Evolutionary conservation across 2,329 filamentous ascomycete species (phyloP), one percentile per base, ranked within the genome.

Genomic region (Fusarium tupiense): DNA sequence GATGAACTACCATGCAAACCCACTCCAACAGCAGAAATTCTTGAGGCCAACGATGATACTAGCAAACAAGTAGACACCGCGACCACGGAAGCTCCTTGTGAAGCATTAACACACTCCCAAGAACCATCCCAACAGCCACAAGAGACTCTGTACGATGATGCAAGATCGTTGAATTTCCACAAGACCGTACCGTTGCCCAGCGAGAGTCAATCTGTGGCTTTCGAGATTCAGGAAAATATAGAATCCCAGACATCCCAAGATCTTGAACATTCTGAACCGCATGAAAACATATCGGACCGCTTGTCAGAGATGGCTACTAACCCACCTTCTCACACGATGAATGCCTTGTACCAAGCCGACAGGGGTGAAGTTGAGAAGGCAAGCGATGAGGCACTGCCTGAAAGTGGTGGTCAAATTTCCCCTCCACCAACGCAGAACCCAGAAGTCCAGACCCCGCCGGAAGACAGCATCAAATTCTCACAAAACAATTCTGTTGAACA

Each of bases 371-470:
- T 54, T 16, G 40, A 37, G 29, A 68, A 65, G 47, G n/a, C 58
- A 62, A 60, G 61, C 61, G 50, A 43, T 17, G 50, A 56, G 54
- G 58, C 50, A 61, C 67, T 70, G 59, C 44, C 61, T 65, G 59
- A 53, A 59, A 59, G 60, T 31, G 64, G 58, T 59, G 73, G 69
- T 20, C 74, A 76, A 56, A 67, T 77, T 43, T 77, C 77, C 12
- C 74, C 77, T 40, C 76, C 74, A 16, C 67, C 77, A 46, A 78
- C 77, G 12, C 74, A 76, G 20, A 13, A 53, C 24, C 59, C 64
- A 41, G 69, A 69, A 44, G 40, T 61, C 59, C 76, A 74, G n/a
- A 49, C 49, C 29, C 49, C 60, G 31, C 65, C 71, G 59, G 54
- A 76, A 40, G 61, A 52, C 43, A 64, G 41, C 43, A 69, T 60